Evolutionary conservation across 192 early-diverging fungal species (phyloP).

Genomic region (Phlyctochytrium planicorne): DNA sequence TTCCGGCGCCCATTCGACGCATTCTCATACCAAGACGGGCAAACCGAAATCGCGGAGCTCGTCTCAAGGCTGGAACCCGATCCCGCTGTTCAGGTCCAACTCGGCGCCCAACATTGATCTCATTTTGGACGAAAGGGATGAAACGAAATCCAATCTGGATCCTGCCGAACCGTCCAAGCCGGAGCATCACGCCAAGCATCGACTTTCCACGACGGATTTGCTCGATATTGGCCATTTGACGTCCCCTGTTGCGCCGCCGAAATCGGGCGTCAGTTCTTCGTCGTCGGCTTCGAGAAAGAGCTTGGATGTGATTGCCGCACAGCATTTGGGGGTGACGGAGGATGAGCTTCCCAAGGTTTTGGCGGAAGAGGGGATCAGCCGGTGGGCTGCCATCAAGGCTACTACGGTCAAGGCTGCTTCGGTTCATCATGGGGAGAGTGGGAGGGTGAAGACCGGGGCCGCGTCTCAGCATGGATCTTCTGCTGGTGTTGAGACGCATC

Average conservation of each 20-base stretch:
- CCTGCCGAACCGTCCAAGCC: not conserved
- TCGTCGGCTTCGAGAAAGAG: not conserved
- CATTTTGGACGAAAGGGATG: not conserved
- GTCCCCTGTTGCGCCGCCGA: not conserved
- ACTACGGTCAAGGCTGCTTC: not conserved
- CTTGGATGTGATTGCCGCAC: not conserved
- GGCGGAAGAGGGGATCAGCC: slow-evolving; percentile 14
- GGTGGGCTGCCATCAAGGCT: slow-evolving; percentile 19
- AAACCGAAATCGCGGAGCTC: not conserved
- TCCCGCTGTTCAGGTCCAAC: not conserved
- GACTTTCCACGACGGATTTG: not conserved
- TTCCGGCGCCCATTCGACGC: no score
- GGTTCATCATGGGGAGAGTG: no score
- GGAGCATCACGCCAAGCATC: not conserved
- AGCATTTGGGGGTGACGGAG: not conserved
- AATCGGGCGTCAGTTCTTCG: not conserved
- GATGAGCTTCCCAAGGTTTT: slow-evolving; percentile 8
- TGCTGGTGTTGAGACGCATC: not conserved
- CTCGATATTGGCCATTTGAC: not conserved
- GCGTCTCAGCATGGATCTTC: no score
- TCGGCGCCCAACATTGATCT: not conserved
- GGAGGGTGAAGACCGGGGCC: no score
- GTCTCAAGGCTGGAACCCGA: not conserved
- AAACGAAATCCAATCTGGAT: no score
- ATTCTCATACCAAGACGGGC: not conserved